Base-by-base conservation (phyloP, 805 yeast species). In the Blastobotrys peoriensis region DNA sequence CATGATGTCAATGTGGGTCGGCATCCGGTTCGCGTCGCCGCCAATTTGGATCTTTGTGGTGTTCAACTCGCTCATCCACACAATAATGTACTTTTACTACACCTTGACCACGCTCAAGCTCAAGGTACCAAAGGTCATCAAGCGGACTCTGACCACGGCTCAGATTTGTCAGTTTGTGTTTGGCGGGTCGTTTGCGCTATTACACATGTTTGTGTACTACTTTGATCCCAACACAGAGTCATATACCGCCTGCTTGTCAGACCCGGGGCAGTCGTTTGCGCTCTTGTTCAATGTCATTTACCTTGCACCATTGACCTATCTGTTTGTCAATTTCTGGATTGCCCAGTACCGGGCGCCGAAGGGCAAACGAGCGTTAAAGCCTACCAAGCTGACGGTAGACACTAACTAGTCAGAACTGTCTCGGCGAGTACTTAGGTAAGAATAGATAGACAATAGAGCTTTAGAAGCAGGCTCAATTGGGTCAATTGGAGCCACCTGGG, bases 31-130 rank as follows among this genome's bases (percentile, higher is more conserved):
- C 62, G 75, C 74, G 41, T 74, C 85, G 10, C 85, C 87, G 3
- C 88, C 88, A 28, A 82, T 82, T 60, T 82, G 88, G 88, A 78
- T 82, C 55, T 82, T 82, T 64, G 86, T 81, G 37, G 85, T 78
- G 20, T 82, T 82, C 75, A 82, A 82, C 69, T 81, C 86, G n/a
- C 76, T 82, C 59, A 81, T 82, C 58, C 88, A 82, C 67, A 68
- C 83, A 20, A 71, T 82, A 60, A 82, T 82, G 88, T 82, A 82
- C 69, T 71, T 76, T 46, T 82, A 82, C 66, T 82, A 76, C 67
- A 67, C 81, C 2, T 68, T 82, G 52, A 68, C 81, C 6, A 75
- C 84, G 49, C 63, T 81, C 50, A 70, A 76, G 51, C 68, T 81
- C 50, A 65, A 67, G 38, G 80, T 81, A 15, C 87, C 87, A 4